A percentile compares a stretch with the other conserved stretches of the same genome.
phyloP scores from a whole-genome alignment of 495 filamentous ascomycete species.

The Tuber microsphaerosporum region DNA sequence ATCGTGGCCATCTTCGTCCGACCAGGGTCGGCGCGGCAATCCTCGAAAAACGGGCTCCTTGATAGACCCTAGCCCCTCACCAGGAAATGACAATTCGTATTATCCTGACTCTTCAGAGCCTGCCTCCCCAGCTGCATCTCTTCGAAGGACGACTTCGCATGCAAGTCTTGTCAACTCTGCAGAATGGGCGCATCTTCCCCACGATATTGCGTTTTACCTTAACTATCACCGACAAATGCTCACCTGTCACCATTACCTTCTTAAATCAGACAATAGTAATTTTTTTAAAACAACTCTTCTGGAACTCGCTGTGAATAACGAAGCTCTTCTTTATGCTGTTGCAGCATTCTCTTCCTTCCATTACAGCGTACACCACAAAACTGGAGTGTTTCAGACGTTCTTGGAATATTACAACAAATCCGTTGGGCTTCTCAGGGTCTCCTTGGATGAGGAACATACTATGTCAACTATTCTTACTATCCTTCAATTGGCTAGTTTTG shows the following conservation, averaged over 20 bases:
- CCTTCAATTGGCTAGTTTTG: slow-evolving; percentile 83
- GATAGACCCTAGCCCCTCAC: slow-evolving; percentile 39
- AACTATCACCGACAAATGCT: slow-evolving; percentile 68
- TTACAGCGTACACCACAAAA: slow-evolving; percentile 58
- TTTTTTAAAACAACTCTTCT: slow-evolving; percentile 68
- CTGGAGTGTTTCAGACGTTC: slow-evolving; percentile 70
- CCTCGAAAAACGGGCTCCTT: slow-evolving; percentile 36
- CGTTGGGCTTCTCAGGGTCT: slow-evolving; percentile 65
- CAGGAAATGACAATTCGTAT: slow-evolving; percentile 29
- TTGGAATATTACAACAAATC: slow-evolving; percentile 85
- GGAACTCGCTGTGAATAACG: slow-evolving; percentile 65
- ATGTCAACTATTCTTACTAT: slow-evolving; percentile 80
- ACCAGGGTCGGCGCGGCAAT: slow-evolving; percentile 31
- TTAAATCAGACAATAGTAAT: slow-evolving; percentile 57
- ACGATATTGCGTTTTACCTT: slow-evolving; percentile 71
- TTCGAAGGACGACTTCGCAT: slow-evolving; percentile 27
- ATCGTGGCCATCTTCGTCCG: slow-evolving; percentile 32
- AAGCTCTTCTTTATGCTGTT: slow-evolving; percentile 79
- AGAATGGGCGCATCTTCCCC: slow-evolving; percentile 43
- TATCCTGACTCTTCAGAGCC: slow-evolving; percentile 38
- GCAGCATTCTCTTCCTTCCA: slow-evolving; percentile 91
- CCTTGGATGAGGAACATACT: slow-evolving; percentile 60
- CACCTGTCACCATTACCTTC: slow-evolving; percentile 70
- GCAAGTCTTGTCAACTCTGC: slow-evolving; percentile 28
- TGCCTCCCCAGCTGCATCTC: slow-evolving; percentile 28